Percentiles rank a stretch among this genome's conserved stretches.
These are phyloP conservation scores for Ilyonectria mors-panacis DNA, from an alignment of 2,329 filamentous ascomycete genomes.

Conservation along the genomic window DNA sequence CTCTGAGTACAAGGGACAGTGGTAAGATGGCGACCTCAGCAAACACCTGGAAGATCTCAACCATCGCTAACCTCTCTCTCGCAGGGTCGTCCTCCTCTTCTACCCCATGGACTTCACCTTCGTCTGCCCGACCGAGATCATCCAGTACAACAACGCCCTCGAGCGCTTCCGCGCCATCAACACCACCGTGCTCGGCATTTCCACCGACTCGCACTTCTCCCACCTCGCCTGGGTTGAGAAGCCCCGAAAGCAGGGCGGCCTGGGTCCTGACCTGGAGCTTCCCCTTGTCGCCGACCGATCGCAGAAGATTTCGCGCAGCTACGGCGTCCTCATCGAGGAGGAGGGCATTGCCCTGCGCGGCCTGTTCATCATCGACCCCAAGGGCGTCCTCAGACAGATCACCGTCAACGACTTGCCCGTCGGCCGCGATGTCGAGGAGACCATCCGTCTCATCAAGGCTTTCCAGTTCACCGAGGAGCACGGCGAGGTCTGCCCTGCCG, in stretches of 20 bases:
- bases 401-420: conserved; percentile 77
- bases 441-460: conserved; percentile 76
- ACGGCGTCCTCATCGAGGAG: conserved; percentile 75
- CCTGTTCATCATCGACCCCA: conserved; percentile 77
- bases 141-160: conserved; percentile 75
- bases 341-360: conserved; percentile 75
- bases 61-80: conserved; percentile 10
- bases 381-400: conserved; percentile 73
- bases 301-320: conserved; percentile 71
- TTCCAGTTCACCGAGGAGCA: conserved; percentile 90
- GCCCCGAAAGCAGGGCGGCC: conserved; percentile 72
- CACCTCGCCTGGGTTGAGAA: conserved; percentile 72
- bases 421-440: conserved; percentile 75
- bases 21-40: conserved; percentile 50
- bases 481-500: conserved; percentile 78
- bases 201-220: conserved; percentile 73
- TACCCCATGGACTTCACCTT: conserved; percentile 79
- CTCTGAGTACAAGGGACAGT: conserved; percentile 63
- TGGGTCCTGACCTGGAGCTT: conserved; percentile 72
- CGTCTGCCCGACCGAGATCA: conserved; percentile 77
- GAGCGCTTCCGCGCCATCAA: conserved; percentile 71
- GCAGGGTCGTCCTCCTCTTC: conserved; percentile 75
- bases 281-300: conserved; percentile 75
- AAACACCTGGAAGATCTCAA: not conserved
- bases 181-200: conserved; percentile 72